Percentiles rank a stretch among this genome's conserved stretches.
Conservation (phyloP, 2,329 filamentous ascomycete species). For the Fusarium cyanostomum region DNA sequence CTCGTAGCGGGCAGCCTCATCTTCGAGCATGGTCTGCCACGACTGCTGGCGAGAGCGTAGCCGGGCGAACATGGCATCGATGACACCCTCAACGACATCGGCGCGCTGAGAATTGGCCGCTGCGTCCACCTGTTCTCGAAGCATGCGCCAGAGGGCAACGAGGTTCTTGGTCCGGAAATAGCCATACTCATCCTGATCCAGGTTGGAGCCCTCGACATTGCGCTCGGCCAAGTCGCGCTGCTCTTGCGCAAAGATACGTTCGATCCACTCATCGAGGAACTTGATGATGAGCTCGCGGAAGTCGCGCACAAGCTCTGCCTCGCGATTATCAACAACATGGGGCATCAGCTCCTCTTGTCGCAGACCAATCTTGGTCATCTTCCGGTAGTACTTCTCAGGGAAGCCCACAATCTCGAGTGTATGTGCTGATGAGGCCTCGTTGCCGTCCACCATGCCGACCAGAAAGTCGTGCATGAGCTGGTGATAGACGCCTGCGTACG, state of each 20-base stretch:
- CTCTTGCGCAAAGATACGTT: conserved; percentile 87
- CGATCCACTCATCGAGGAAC: conserved; percentile 97
- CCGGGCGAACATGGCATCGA: conserved; percentile 94
- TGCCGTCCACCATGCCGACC: conserved; percentile 81
- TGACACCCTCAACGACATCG: conserved; percentile 93
- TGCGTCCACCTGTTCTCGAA: conserved; percentile 89
- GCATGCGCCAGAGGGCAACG: conserved; percentile 96
- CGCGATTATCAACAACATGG: conserved; percentile 89
- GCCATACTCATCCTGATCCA: conserved; percentile 88
- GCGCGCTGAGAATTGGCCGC: conserved; percentile 85
- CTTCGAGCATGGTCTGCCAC: conserved; percentile 89
- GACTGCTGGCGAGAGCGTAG: conserved; percentile 83
- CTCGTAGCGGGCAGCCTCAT: conserved; percentile 82
- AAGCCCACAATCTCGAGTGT: conserved; percentile 93
- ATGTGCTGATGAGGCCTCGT: conserved; percentile 84
- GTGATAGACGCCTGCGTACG: conserved; percentile 92
- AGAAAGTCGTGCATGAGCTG: conserved; percentile 95
- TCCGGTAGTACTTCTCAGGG: conserved; percentile 94
- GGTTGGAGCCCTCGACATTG: conserved; percentile 75
- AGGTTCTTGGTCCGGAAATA: conserved; percentile 92
- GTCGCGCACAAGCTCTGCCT: conserved; percentile 88
- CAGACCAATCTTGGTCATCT: conserved; percentile 92
- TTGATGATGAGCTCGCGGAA: conserved; percentile 96
- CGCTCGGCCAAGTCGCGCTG: conserved; percentile 82
- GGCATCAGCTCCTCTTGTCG: conserved; percentile 78